Evolutionary conservation across 2,329 filamentous ascomycete genomes (phyloP).

Genomic region (Microthyrium microscopicum): DNA sequence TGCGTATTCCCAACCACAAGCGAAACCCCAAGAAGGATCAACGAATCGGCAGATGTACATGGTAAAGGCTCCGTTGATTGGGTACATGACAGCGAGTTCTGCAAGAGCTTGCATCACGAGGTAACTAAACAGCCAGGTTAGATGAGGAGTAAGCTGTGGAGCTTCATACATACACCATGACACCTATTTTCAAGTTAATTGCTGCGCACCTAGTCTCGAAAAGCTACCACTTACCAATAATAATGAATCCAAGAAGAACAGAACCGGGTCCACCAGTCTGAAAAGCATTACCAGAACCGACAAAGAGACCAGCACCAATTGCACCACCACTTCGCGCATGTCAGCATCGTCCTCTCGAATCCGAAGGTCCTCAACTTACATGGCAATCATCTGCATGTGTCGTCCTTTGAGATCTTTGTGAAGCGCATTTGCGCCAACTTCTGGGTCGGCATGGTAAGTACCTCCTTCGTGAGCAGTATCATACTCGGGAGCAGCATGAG

Average conservation of each 20-base stretch:
- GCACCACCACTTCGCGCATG: constrained; percentile 4
- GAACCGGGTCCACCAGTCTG: constrained; percentile 7
- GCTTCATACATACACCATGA: constrained; percentile 2
- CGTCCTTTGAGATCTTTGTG: constrained; percentile 8
- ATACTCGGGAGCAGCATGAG: too few species aligned
- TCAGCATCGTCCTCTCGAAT: neutral
- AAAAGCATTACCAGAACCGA: constrained; percentile 17
- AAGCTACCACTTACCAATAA: constrained; percentile 28
- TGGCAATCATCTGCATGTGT: constrained; percentile 9
- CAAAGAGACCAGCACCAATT: constrained; percentile 24
- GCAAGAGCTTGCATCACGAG: constrained; percentile 10
- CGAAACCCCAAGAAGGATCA: constrained; percentile 13
- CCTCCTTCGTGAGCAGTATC: too few species aligned
- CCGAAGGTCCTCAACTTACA: constrained; percentile 2
- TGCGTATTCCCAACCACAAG: constrained; percentile 16
- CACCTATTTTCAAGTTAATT: constrained; percentile 1
- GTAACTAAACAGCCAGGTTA: neutral
- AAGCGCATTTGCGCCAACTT: constrained; percentile 5
- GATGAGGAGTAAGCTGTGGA: neutral
- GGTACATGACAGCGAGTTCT: constrained; percentile 11
- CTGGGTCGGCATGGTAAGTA: too few species aligned
- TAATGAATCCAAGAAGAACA: constrained; percentile 28
- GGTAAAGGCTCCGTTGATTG: constrained; percentile 9
- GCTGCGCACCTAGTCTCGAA: neutral
- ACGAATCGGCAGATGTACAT: constrained; percentile 12